phyloP scores from a whole-genome alignment of 805 yeast genomes.

The Wickerhamiella vanderwaltii region DNA sequence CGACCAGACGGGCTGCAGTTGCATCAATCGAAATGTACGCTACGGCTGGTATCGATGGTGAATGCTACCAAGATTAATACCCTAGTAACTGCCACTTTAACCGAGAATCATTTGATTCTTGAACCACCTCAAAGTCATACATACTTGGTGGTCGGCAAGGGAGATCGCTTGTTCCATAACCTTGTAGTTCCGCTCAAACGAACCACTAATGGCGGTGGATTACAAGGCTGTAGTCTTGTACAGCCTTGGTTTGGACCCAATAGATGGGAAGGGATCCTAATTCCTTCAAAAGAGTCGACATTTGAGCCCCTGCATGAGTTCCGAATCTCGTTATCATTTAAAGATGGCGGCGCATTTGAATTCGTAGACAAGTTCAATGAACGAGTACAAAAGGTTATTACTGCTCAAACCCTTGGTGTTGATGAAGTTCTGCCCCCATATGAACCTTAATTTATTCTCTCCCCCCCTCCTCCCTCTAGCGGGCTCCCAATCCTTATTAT shows the following conservation, averaged over 20 bases:
- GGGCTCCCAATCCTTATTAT: too few relatives aligned
- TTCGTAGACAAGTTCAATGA: conserved; percentile 17
- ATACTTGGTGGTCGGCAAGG: conserved; percentile 22
- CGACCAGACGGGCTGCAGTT: background rate
- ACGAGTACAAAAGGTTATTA: conserved; percentile 11
- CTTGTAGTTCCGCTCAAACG: conserved; percentile 19
- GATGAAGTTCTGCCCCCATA: conserved; percentile 20
- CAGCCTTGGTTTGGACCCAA: conserved; percentile 32
- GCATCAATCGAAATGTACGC: background rate
- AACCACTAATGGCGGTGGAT: conserved; percentile 10
- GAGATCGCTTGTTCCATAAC: conserved; percentile 23
- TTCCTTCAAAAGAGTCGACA: conserved; percentile 19
- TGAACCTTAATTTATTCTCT: conserved; percentile 12
- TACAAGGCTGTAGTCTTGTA: conserved; percentile 18
- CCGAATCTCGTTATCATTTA: conserved; percentile 21
- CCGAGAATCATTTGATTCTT: conserved; percentile 18
- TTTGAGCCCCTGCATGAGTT: conserved; percentile 23
- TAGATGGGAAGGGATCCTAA: conserved; percentile 22
- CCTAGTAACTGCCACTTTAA: conserved; percentile 14
- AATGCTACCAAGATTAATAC: conserved; percentile 12
- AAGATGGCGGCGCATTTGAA: conserved; percentile 26
- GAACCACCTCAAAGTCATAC: conserved; percentile 13
- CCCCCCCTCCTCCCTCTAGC: too few relatives aligned
- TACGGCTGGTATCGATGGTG: conserved; percentile 8
- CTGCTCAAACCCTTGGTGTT: conserved; percentile 17